These are phyloP conservation scores for Colletotrichum sp. DNA, from an alignment of 2,329 filamentous ascomycete species.

Conservation along the genomic window DNA sequence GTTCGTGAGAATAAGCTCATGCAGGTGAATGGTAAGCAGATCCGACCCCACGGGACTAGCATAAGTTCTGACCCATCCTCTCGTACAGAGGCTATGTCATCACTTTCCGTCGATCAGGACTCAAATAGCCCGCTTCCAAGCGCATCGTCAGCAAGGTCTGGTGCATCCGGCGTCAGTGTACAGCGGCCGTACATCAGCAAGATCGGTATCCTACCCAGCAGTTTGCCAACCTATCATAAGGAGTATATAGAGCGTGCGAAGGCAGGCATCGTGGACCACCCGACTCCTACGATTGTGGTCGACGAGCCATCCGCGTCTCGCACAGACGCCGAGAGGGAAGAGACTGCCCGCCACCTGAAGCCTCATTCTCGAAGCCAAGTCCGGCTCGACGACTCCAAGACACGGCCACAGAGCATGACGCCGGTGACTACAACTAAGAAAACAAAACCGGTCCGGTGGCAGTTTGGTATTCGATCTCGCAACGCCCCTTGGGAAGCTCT, in stretches of 20 bases:
- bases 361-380: constrained; percentile 79
- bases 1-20: constrained; percentile 97
- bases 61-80: background rate
- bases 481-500: constrained; percentile 95
- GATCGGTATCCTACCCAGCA: constrained; percentile 89
- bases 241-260: constrained; percentile 83
- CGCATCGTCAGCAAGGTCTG: constrained; percentile 60
- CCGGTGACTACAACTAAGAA: constrained; percentile 68
- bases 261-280: constrained; percentile 52
- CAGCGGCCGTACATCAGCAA: constrained; percentile 75
- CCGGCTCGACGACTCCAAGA: constrained; percentile 68
- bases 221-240: constrained; percentile 86
- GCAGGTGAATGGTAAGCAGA: constrained; percentile 84
- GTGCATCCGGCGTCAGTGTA: constrained; percentile 53
- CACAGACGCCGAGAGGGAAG: constrained; percentile 78
- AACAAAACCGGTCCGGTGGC: constrained; percentile 86
- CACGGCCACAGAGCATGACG: constrained; percentile 66
- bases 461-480: constrained; percentile 94
- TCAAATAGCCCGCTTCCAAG: constrained; percentile 55
- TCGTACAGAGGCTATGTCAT: constrained; percentile 31
- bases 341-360: constrained; percentile 80
- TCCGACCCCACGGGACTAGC: background rate
- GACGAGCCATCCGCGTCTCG: constrained; percentile 57
- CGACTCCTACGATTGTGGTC: constrained; percentile 46
- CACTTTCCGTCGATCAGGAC: constrained; percentile 35